Evolutionary conservation across 331 rosid genomes (phyloP), one percentile per base, ranked within the genome.

Genomic region (Malus hybrid): DNA sequence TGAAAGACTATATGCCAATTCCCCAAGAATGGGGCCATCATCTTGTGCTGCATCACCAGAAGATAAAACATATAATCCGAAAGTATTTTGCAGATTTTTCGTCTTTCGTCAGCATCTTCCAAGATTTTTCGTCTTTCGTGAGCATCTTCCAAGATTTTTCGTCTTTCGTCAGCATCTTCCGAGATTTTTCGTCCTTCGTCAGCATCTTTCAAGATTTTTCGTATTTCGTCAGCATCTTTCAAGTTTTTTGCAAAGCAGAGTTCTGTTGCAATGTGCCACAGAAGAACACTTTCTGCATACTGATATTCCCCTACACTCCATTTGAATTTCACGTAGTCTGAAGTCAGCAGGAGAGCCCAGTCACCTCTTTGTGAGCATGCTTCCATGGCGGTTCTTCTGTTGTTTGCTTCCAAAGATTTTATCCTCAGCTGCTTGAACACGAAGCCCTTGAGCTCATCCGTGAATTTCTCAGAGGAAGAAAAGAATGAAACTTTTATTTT

Each of bases 181-280:
- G 22, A 22, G 24, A 24, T 24, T 24, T 24, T 24, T 24, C 24
- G 24, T 24, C 24, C 1, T 24, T 1, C 24, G 24, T 24, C 24
- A 24, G 24, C 24, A 24, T 24, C 24, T 24, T 24, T 1, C 24
- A 24, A 24, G 24, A 22, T 22, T 22, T 22, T 22, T 22, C 22
- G 22, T 22, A 22, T 22, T 22, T 22, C 2, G 6, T 32, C 7
- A 44, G 7, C 36, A 15, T 7, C 0, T 1, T 11, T 20, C 29
- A 14, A 0, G 50, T 0, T 16, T 7, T 39, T 2, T 27, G 5
- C 20, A 50, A 22, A 34, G 70, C 27, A 66, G 7, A 81, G 39
- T 52, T 76, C 78, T 0, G 84, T 81, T 22, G 84, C 81, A 31
- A 76, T 65, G 77, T 81, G 84, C 84, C 84, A 81, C 8, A 81